Evolutionary conservation across 2,329 filamentous ascomycete genomes (phyloP).

Genomic region (Curvularia hawaiiensis): DNA sequence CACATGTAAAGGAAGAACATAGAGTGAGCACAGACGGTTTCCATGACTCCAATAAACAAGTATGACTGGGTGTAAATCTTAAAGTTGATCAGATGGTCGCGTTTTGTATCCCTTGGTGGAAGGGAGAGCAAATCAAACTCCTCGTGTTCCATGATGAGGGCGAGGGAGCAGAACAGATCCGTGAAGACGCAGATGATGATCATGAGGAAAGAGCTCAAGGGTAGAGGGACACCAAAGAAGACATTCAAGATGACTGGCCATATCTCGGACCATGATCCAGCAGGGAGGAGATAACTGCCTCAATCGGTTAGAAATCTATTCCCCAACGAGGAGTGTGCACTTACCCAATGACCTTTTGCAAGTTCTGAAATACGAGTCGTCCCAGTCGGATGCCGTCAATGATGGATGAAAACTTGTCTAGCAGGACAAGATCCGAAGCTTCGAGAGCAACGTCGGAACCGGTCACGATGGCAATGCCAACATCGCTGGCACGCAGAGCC

Average conservation of each 20-base stretch:
- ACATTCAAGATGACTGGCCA: slow-evolving; percentile 3
- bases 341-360: slow-evolving; percentile 1
- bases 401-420: slow-evolving; percentile 2
- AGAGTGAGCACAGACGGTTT: background rate
- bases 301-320: background rate
- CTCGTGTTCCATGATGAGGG: background rate
- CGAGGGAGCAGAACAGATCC: slow-evolving; percentile 1
- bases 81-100: slow-evolving; percentile 1
- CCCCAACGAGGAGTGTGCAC: background rate
- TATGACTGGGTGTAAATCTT: slow-evolving; percentile 2
- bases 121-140: slow-evolving; percentile 3
- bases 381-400: background rate
- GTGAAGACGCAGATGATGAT: slow-evolving; percentile 1
- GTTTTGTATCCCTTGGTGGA: background rate
- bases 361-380: background rate
- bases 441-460: slow-evolving; percentile 1
- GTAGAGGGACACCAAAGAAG: background rate
- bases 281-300: background rate
- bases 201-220: slow-evolving; percentile 1
- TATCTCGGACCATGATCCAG: background rate
- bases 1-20: slow-evolving; percentile 4
- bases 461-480: background rate
- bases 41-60: slow-evolving; percentile 1
- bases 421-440: background rate
- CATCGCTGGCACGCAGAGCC: background rate